Conservation (phyloP, 148 eudicot genomes). For the Spergularia marina region DNA sequence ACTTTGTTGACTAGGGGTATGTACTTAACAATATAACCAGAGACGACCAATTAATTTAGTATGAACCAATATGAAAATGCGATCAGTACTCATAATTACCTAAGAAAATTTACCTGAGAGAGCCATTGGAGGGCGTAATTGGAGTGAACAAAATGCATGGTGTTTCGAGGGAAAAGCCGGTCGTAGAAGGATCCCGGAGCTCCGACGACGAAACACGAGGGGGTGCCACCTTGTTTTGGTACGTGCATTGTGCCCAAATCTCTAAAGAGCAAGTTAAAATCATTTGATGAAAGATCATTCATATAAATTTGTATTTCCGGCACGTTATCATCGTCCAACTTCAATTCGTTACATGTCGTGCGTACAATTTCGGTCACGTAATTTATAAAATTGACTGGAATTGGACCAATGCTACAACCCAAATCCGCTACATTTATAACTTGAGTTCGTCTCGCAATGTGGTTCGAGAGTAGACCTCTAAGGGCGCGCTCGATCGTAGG, state of each 20-base stretch:
- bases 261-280: constrained; percentile 22
- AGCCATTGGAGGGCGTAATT: constrained; percentile 26
- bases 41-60: no score
- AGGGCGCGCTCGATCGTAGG: no score
- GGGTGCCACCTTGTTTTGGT: not conserved
- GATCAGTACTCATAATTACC: no score
- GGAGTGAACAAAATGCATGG: constrained; percentile 23
- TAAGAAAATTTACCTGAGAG: constrained; percentile 11
- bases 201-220: constrained; percentile 3
- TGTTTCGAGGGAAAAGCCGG: constrained; percentile 16
- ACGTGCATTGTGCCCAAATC: not conserved
- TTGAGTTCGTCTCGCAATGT: not conserved
- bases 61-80: no score
- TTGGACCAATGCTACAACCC: constrained; percentile 21
- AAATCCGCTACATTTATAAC: constrained; percentile 20
- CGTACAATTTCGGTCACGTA: not conserved
- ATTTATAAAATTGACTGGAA: not conserved
- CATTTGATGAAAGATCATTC: constrained; percentile 29
- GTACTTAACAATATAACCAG: not conserved
- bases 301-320: constrained; percentile 19
- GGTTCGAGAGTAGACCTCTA: not conserved
- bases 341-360: not conserved
- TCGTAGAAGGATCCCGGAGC: constrained; percentile 26
- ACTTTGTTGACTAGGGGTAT: no score
- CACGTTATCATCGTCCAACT: not conserved